phyloP scores from a whole-genome alignment of 1,139 yeast genomes.

The Pichiaceae sp. region DNA sequence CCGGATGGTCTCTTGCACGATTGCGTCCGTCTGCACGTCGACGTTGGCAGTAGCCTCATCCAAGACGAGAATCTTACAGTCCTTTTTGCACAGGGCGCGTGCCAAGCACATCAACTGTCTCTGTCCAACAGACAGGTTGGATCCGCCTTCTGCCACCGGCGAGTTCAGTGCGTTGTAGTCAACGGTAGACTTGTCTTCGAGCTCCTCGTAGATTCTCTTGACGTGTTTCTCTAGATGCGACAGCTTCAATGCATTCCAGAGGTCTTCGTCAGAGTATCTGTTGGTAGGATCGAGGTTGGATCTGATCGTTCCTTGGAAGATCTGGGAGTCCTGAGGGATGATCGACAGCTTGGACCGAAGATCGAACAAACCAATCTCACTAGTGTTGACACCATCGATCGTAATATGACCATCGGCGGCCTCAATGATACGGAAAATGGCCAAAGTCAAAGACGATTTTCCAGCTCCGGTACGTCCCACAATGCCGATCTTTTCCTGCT shows the following conservation, averaged over 20 bases:
- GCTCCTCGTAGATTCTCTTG: slow-evolving; percentile 36
- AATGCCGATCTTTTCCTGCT: slow-evolving; percentile 83
- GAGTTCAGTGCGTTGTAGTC: slow-evolving; percentile 38
- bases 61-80: slow-evolving; percentile 58
- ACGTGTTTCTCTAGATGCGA: slow-evolving; percentile 79
- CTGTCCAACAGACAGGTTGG: slow-evolving; percentile 82
- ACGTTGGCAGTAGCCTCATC: slow-evolving; percentile 98
- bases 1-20: slow-evolving; percentile 80
- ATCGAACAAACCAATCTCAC: slow-evolving; percentile 67
- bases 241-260: slow-evolving; percentile 78
- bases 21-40: slow-evolving; percentile 85
- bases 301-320: slow-evolving; percentile 81
- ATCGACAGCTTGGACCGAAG: slow-evolving; percentile 77
- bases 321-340: slow-evolving; percentile 95
- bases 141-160: slow-evolving; percentile 70
- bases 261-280: slow-evolving; percentile 57
- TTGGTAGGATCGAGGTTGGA: slow-evolving; percentile 82
- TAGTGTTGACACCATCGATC: slow-evolving; percentile 64
- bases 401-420: slow-evolving; percentile 60
- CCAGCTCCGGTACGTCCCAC: slow-evolving; percentile 97
- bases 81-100: slow-evolving; percentile 70
- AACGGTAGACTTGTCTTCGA: slow-evolving; percentile 13
- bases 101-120: slow-evolving; percentile 86
- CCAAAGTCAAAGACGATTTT: slow-evolving; percentile 80
- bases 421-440: slow-evolving; percentile 82